Evolutionary conservation across 768 basidiomycete species (phyloP).

Genomic region (Leccinum boreale): DNA sequence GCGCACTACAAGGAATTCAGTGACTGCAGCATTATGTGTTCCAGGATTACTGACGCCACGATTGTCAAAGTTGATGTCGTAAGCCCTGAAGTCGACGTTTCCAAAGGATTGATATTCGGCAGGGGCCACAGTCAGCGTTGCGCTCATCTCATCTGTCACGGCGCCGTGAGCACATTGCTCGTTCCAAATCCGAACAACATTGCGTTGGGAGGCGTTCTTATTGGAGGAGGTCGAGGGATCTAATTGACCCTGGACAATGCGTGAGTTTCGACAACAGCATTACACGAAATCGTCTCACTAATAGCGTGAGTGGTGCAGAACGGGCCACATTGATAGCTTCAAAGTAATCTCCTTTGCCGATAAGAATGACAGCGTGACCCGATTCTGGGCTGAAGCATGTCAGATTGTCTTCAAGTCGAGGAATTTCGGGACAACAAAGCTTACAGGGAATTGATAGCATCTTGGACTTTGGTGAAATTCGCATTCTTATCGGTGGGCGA

Average conservation of each 20-base stretch:
- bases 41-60: conserved; percentile 42
- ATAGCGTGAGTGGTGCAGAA: conserved; percentile 49
- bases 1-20: conserved; percentile 10
- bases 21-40: neutral
- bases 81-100: conserved; percentile 55
- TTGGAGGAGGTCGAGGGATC: conserved; percentile 35
- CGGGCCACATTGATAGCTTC: conserved; percentile 31
- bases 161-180: conserved; percentile 40
- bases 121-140: conserved; percentile 56
- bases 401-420: neutral
- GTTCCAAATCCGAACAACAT: conserved; percentile 54
- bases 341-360: neutral
- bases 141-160: conserved; percentile 55
- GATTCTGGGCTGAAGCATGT: neutral
- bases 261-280: neutral
- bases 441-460: conserved; percentile 55
- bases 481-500: conserved; percentile 46
- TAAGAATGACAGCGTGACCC: neutral
- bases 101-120: conserved; percentile 48
- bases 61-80: conserved; percentile 68
- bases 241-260: conserved; percentile 46
- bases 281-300: conserved; percentile 34
- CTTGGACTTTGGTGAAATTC: conserved; percentile 48
- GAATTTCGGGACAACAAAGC: conserved; percentile 11
- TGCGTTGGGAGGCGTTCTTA: conserved; percentile 43